Base-by-base conservation (phyloP, 345 rosid species). In the Durio zibethinus region DNA sequence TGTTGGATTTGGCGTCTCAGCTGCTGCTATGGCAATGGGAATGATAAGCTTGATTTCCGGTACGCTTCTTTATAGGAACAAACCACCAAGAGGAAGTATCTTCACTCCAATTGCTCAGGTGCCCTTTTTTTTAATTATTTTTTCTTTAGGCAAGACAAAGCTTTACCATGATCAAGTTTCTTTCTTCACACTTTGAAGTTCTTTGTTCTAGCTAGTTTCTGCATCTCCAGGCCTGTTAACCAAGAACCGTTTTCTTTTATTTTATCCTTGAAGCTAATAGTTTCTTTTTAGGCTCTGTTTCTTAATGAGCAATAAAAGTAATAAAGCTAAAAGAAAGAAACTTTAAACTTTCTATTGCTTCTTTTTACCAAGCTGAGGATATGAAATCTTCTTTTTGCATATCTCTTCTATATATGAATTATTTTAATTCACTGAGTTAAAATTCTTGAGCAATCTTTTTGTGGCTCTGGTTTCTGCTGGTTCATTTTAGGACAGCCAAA, bases 71-170 rank as follows among this genome's bases (percentile, higher is more conserved):
- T 95, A 93, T 75, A 82, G 89, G 76, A 95, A 93, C 77, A 92
- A 87, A 38, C 87, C 87, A 0, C 94, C 98, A 43, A 82, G 85
- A 52, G 97, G 99, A 65, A 90, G 90, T 81, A 92, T 95, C 74
- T 85, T 93, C 81, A 90, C 97, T 25, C 98, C 98, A 35, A 81
- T 93, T 79, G 92, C 97, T 84, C 99, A 93, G 81, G 99, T 94
- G 80, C 52, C 16, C 18, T 65, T 18, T 48, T 57, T 20, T 52
- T 4, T 6, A 38, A 7, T n/a, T n/a, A n/a, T n/a, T n/a, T n/a
- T n/a, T n/a, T n/a, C n/a, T n/a, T n/a, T n/a, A n/a, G n/a, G n/a
- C n/a, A n/a, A n/a, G n/a, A n/a, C n/a, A n/a, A n/a, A n/a, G n/a
- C n/a, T n/a, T n/a, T n/a, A n/a, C n/a, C n/a, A n/a, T n/a, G n/a